These are phyloP conservation scores for Corchorus capsularis DNA, from an alignment of 345 rosid genomes.

Conservation along the genomic window DNA sequence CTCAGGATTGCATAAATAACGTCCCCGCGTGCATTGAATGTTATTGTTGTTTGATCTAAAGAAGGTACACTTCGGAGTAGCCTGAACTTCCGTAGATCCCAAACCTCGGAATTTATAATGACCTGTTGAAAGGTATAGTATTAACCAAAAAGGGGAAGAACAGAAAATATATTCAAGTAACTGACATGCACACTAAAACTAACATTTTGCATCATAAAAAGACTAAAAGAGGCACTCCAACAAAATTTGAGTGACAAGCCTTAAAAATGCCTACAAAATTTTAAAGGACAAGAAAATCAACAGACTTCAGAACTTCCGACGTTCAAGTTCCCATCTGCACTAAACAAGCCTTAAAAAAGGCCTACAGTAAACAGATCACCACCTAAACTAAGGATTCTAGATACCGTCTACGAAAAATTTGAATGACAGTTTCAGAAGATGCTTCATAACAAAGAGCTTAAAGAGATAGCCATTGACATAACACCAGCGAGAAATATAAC, in stretches of 20 bases:
- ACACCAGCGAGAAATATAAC: not conserved
- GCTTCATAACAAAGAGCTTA: not conserved
- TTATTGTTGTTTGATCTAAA: constrained; percentile 84
- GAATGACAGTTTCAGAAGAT: not conserved
- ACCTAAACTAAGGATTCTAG: not conserved
- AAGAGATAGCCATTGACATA: not conserved
- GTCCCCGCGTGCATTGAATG: constrained; percentile 87
- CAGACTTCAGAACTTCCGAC: not conserved
- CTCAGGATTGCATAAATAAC: constrained; percentile 94
- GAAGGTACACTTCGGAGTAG: constrained; percentile 93
- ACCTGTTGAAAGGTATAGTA: constrained; percentile 46
- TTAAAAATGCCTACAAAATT: not conserved
- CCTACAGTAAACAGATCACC: not conserved
- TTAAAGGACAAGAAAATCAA: not conserved
- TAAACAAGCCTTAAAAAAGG: no score
- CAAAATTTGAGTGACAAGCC: not conserved
- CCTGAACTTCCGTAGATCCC: constrained; percentile 88
- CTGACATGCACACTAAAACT: not conserved
- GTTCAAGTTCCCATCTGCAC: not conserved
- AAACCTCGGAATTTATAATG: constrained; percentile 93
- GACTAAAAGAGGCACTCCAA: not conserved
- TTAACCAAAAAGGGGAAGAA: not conserved
- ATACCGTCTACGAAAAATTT: not conserved
- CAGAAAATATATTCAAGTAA: not conserved
- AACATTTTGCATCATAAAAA: not conserved